Conservation (phyloP, 306 rosid species). For the Lathyrus aphaca region DNA sequence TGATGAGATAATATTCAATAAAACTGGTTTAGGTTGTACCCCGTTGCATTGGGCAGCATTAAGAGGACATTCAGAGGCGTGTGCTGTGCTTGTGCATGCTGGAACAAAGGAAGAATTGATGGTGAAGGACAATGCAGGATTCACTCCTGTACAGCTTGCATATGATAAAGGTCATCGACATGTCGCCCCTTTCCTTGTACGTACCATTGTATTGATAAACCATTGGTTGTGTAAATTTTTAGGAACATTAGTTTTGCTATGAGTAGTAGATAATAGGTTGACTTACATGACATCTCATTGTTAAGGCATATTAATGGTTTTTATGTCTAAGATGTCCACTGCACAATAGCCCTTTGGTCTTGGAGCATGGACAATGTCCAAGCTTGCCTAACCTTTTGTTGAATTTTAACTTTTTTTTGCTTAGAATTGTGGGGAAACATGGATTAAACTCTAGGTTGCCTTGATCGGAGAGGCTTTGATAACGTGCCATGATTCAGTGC, state of each 20-base stretch:
- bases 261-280: slow-evolving; percentile 14
- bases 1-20: slow-evolving; percentile 30
- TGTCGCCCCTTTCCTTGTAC: slow-evolving; percentile 89
- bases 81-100: slow-evolving; percentile 89
- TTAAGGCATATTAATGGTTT: slow-evolving; percentile 16
- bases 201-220: slow-evolving; percentile 56
- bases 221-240: slow-evolving; percentile 33
- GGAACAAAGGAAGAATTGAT: slow-evolving; percentile 80
- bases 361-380: slow-evolving; percentile 8
- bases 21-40: slow-evolving; percentile 73
- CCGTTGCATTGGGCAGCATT: slow-evolving; percentile 97
- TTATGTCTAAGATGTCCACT: slow-evolving; percentile 5
- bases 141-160: slow-evolving; percentile 89
- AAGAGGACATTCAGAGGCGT: slow-evolving; percentile 75
- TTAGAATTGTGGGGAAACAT: background rate
- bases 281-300: background rate
- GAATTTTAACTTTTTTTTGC: slow-evolving; percentile 1
- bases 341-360: background rate
- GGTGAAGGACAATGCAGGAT: slow-evolving; percentile 84
- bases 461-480: slow-evolving; percentile 4
- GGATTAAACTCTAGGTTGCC: slow-evolving; percentile 2
- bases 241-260: slow-evolving; percentile 36
- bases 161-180: slow-evolving; percentile 92
- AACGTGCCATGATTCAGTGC: background rate
- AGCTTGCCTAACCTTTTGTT: slow-evolving; percentile 26